Evolutionary conservation across 805 yeast genomes (phyloP).

Genomic region (Teunomyces atbi): DNA sequence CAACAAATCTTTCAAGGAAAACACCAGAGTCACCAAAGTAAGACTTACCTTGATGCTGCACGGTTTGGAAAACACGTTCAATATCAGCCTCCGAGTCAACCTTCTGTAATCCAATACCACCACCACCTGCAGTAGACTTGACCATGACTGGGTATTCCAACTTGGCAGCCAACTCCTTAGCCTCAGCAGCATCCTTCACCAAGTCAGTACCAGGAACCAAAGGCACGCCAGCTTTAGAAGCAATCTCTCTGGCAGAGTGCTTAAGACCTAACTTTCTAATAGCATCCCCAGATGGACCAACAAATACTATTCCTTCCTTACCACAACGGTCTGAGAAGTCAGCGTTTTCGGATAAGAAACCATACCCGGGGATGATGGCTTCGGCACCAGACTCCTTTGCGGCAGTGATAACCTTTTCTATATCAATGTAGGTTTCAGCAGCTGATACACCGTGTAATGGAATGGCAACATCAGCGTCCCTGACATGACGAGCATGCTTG

Average conservation of each 20-base stretch:
- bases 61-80: conserved; percentile 82
- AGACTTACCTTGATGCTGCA: conserved; percentile 88
- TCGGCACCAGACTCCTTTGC: conserved; percentile 83
- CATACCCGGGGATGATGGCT: conserved; percentile 98
- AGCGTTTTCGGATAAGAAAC: conserved; percentile 94
- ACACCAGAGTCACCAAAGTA: conserved; percentile 97
- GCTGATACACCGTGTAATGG: conserved; percentile 81
- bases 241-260: conserved; percentile 96
- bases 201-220: conserved; percentile 96
- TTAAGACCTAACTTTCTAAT: conserved; percentile 88
- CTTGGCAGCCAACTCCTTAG: conserved; percentile 67
- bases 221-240: conserved; percentile 89
- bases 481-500: conserved; percentile 82
- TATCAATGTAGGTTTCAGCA: conserved; percentile 84
- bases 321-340: conserved; percentile 89
- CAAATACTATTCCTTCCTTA: conserved; percentile 80
- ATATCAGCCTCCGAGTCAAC: conserved; percentile 83
- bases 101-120: conserved; percentile 96
- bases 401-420: conserved; percentile 82
- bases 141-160: conserved; percentile 92
- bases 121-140: conserved; percentile 98
- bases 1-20: conserved; percentile 90
- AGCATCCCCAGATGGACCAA: conserved; percentile 96
- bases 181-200: conserved; percentile 69
- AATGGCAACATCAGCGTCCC: conserved; percentile 76